Conservation (phyloP, 2,329 filamentous ascomycete genomes). For the Nigrospora oryzae region DNA sequence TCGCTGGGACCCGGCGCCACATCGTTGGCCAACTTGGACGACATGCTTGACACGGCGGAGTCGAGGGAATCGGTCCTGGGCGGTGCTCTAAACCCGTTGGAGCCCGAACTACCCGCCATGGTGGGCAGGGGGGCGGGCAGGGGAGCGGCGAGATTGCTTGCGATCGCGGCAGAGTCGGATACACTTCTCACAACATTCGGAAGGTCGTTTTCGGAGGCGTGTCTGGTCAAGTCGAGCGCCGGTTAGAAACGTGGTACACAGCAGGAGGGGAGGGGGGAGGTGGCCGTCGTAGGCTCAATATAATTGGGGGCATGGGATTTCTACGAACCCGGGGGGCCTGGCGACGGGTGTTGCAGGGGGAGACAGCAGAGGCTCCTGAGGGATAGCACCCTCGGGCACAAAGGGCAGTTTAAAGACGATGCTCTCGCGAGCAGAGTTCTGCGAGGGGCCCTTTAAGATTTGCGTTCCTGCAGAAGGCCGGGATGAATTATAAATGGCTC, state of each 20-base stretch:
- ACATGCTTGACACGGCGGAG: conserved; percentile 77
- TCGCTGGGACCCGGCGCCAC: conserved; percentile 58
- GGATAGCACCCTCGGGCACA: conserved; percentile 4
- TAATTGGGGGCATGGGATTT: background rate
- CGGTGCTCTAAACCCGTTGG: conserved; percentile 25
- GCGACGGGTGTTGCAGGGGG: conserved; percentile 13
- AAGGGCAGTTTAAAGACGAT: conserved; percentile 4
- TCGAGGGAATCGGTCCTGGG: conserved; percentile 82
- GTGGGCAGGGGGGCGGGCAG: conserved; percentile 26
- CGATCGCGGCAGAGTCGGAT: conserved; percentile 31
- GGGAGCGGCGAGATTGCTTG: conserved; percentile 32
- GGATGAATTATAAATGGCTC: conserved; percentile 15
- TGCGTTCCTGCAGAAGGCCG: conserved; percentile 14
- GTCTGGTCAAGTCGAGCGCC: conserved; percentile 12
- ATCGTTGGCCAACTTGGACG: conserved; percentile 51
- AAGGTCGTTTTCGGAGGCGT: conserved; percentile 15
- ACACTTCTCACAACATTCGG: conserved; percentile 43
- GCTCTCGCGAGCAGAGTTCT: conserved; percentile 4
- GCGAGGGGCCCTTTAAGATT: conserved; percentile 4
- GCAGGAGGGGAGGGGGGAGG: background rate
- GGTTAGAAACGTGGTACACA: background rate
- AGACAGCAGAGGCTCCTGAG: conserved; percentile 9
- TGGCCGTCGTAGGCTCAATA: background rate
- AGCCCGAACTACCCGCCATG: conserved; percentile 39
- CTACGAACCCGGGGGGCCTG: conserved; percentile 11